Conservation (phyloP, 2,329 filamentous ascomycete genomes). For the Claviceps digitariae region DNA sequence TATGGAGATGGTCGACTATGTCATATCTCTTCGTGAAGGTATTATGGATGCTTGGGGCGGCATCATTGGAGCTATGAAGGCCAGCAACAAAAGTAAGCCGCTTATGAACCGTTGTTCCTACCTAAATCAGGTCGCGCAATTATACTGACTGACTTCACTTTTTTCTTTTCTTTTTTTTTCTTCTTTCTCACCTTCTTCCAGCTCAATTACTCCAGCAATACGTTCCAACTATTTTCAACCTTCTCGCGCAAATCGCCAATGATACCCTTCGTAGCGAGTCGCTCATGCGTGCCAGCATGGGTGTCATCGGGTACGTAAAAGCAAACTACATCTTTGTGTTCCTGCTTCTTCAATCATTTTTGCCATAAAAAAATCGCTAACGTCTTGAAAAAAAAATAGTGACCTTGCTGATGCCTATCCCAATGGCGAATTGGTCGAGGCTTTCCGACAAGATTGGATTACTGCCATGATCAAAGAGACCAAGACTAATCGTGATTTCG, state of each 20-base stretch:
- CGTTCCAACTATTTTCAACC: slow-evolving; percentile 72
- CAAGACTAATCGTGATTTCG: slow-evolving; percentile 76
- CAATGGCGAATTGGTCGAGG: slow-evolving; percentile 68
- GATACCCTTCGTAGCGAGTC: slow-evolving; percentile 86
- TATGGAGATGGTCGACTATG: slow-evolving; percentile 94
- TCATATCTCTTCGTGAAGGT: slow-evolving; percentile 85
- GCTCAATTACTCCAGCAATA: slow-evolving; percentile 61
- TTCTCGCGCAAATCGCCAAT: slow-evolving; percentile 65
- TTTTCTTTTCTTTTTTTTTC: too few species aligned
- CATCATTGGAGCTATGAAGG: slow-evolving; percentile 88
- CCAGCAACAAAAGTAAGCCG: slow-evolving; percentile 59
- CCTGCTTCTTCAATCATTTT: background rate
- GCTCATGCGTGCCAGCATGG: slow-evolving; percentile 87
- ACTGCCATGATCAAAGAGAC: slow-evolving; percentile 84
- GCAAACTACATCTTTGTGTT: background rate
- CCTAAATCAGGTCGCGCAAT: background rate
- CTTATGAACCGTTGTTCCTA: background rate
- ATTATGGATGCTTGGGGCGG: slow-evolving; percentile 99
- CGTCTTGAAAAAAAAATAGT: slow-evolving; percentile 31
- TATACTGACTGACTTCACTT: too few species aligned
- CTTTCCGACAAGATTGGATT: slow-evolving; percentile 86
- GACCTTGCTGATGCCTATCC: slow-evolving; percentile 92
- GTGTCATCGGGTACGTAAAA: slow-evolving; percentile 76
- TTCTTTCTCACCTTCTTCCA: slow-evolving; percentile 20
- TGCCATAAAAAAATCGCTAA: background rate